A percentile compares a stretch with the other conserved stretches of the same genome.
Conservation (phyloP, 2,329 filamentous ascomycete genomes). For the Fusarium robinianum region DNA sequence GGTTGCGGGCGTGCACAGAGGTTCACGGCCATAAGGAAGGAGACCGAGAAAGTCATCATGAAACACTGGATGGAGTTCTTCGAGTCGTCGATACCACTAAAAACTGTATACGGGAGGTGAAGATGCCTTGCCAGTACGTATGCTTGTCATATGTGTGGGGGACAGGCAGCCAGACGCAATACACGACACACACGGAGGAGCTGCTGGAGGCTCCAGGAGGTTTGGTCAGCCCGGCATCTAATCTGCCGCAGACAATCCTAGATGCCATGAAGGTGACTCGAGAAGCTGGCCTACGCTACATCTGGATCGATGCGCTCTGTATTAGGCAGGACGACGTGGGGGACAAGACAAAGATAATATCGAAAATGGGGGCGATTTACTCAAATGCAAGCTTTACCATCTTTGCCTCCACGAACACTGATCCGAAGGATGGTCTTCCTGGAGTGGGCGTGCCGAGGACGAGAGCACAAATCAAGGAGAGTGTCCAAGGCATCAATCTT, state of each 20-base stretch:
- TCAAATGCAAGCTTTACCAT: constrained; percentile 11
- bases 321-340: constrained; percentile 15
- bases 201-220: background rate
- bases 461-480: background rate
- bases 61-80: background rate
- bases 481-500: constrained; percentile 4
- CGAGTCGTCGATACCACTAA: constrained; percentile 9
- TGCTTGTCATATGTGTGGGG: constrained; percentile 22
- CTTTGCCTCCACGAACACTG: constrained; percentile 15
- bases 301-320: constrained; percentile 20
- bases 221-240: accelerated
- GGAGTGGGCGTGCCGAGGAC: constrained; percentile 3
- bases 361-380: constrained; percentile 16
- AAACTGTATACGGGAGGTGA: constrained; percentile 2
- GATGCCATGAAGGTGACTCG: constrained; percentile 12
- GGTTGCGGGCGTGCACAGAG: constrained; percentile 4
- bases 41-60: background rate
- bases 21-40: background rate
- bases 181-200: constrained; percentile 8
- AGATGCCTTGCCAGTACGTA: constrained; percentile 8
- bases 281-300: constrained; percentile 8
- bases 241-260: constrained; percentile 15
- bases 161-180: constrained; percentile 17
- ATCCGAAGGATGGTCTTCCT: constrained; percentile 11
- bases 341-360: constrained; percentile 15